These are phyloP conservation scores for Mycena amicta DNA, from an alignment of 768 basidiomycete species.

Conservation along the genomic window DNA sequence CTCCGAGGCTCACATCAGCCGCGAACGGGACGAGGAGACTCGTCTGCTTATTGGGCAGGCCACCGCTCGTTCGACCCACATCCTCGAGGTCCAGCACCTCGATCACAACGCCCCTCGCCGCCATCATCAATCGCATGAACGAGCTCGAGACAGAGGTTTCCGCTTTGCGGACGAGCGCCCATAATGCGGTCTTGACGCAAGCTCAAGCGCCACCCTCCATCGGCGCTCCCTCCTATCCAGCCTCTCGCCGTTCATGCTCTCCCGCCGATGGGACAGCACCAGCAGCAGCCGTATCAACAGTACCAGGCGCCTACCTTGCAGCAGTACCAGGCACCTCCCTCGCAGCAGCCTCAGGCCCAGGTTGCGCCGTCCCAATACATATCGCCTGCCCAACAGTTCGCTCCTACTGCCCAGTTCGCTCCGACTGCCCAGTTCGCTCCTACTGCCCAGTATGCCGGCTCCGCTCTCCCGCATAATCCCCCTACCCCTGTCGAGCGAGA, in stretches of 20 bases:
- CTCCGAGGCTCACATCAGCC: background rate
- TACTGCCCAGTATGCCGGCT: constrained; percentile 27
- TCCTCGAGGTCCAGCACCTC: background rate
- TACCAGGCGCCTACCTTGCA: background rate
- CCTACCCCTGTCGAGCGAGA: constrained; percentile 36
- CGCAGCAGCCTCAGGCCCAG: no score
- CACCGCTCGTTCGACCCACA: background rate
- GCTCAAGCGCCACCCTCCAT: background rate
- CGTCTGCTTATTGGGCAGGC: background rate
- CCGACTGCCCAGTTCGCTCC: constrained; percentile 34
- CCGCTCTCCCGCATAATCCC: constrained; percentile 39
- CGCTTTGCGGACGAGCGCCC: background rate
- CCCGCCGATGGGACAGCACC: background rate
- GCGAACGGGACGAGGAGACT: constrained; percentile 1
- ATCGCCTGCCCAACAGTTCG: background rate
- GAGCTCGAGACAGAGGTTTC: background rate
- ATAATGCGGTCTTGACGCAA: background rate
- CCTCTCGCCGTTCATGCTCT: background rate
- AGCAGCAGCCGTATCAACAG: background rate
- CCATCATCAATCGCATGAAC: background rate
- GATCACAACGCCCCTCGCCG: background rate
- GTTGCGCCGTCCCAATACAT: background rate
- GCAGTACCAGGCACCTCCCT: no score
- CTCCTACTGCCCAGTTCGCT: background rate
- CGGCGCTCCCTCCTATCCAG: background rate